A percentile compares a stretch with the other conserved stretches of the same genome.
phyloP scores from a whole-genome alignment of 345 rosid species.

The Rubroshorea leprosula region DNA sequence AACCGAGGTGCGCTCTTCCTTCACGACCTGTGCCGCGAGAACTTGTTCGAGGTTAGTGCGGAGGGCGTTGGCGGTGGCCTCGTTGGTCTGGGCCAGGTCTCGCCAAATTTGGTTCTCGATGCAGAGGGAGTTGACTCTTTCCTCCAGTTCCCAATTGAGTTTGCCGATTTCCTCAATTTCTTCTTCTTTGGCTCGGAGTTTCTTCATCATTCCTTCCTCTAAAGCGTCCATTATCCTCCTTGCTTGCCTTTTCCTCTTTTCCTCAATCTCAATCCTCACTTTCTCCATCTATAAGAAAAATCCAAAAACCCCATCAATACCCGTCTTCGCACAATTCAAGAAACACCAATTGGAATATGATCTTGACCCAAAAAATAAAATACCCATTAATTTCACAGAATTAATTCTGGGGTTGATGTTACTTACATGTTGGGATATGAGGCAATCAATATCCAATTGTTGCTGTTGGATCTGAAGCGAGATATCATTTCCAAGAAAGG shows the following conservation, averaged over 20 bases:
- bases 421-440: constrained; percentile 68
- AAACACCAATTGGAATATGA: too few species aligned
- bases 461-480: constrained; percentile 65
- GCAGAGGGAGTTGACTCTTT: constrained; percentile 50
- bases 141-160: constrained; percentile 66
- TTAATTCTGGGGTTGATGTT: too few species aligned
- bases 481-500: constrained; percentile 62
- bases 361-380: background rate
- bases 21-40: constrained; percentile 34
- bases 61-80: constrained; percentile 68
- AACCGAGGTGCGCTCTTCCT: constrained; percentile 20
- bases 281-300: constrained; percentile 48
- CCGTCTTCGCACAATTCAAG: background rate
- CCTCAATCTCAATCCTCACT: constrained; percentile 64
- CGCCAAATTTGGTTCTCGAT: constrained; percentile 83
- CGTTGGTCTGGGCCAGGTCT: constrained; percentile 69
- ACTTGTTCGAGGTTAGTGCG: constrained; percentile 63
- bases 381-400: background rate
- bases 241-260: constrained; percentile 50
- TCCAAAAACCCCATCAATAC: background rate
- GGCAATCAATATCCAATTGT: constrained; percentile 52
- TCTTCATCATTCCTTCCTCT: constrained; percentile 46
- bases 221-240: constrained; percentile 50
- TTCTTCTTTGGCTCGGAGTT: constrained; percentile 56
- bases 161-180: constrained; percentile 59